phyloP scores from a whole-genome alignment of 371 early-diverging fungal species.

The Parasitella parasitica region DNA sequence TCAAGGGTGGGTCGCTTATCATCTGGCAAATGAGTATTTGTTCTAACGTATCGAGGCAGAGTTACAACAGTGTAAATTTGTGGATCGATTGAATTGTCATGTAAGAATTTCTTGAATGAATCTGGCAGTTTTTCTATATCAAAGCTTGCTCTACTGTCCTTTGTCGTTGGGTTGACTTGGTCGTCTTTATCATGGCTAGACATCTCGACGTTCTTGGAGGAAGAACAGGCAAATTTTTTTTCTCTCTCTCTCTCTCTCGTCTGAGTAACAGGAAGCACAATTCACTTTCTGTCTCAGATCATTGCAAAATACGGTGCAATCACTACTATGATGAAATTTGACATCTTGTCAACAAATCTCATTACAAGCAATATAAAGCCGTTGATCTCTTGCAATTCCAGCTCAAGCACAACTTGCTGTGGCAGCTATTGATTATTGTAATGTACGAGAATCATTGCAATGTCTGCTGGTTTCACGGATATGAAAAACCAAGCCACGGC shows the following conservation, averaged over 20 bases:
- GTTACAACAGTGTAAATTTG: slow-evolving; percentile 56
- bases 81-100: slow-evolving; percentile 67
- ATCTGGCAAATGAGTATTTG: slow-evolving; percentile 50
- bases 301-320: too few species aligned
- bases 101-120: slow-evolving; percentile 59
- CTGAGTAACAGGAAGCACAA: too few species aligned
- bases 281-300: neutral
- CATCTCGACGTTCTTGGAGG: neutral
- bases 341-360: neutral
- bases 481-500: neutral
- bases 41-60: slow-evolving; percentile 73
- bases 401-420: neutral
- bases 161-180: neutral
- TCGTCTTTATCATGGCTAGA: neutral
- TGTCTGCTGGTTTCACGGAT: neutral
- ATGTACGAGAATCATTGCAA: neutral
- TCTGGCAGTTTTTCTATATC: slow-evolving; percentile 51
- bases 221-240: neutral
- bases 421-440: neutral
- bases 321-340: neutral
- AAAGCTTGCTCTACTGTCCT: slow-evolving; percentile 12
- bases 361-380: neutral
- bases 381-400: neutral
- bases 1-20: slow-evolving; percentile 38
- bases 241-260: neutral